A percentile compares a stretch with the other conserved stretches of the same genome.
These are phyloP conservation scores for Hypholoma sublateritium DNA, from an alignment of 768 basidiomycete species.

Conservation along the genomic window DNA sequence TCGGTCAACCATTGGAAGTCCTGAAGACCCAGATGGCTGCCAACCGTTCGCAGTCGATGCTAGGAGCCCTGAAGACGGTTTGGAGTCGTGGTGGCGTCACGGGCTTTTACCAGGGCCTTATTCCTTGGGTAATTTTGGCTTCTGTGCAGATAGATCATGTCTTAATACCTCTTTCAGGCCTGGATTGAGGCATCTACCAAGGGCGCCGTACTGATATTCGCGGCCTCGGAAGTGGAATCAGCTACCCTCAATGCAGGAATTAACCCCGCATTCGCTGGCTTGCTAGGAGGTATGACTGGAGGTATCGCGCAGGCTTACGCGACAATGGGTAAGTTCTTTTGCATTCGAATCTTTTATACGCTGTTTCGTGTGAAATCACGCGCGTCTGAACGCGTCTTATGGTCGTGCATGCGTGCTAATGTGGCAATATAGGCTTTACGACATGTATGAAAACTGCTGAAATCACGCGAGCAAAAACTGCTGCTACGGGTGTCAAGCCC, in stretches of 20 bases:
- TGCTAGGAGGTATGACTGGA: slow-evolving; percentile 96
- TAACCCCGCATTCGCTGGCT: slow-evolving; percentile 78
- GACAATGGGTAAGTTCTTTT: slow-evolving; percentile 86
- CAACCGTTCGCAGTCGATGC: slow-evolving; percentile 90
- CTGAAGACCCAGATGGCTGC: slow-evolving; percentile 99
- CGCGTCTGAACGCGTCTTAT: neutral
- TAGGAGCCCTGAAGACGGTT: slow-evolving; percentile 79
- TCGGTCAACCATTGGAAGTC: slow-evolving; percentile 97
- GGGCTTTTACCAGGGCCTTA: slow-evolving; percentile 97
- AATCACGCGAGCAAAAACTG: slow-evolving; percentile 94
- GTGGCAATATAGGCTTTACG: slow-evolving; percentile 72
- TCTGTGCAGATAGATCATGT: slow-evolving; percentile 47
- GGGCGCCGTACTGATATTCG: slow-evolving; percentile 93
- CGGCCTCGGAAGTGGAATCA: slow-evolving; percentile 92
- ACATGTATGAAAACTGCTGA: slow-evolving; percentile 99
- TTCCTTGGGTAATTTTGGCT: slow-evolving; percentile 78
- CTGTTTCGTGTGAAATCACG: neutral
- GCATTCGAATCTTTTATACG: neutral
- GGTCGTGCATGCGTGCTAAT: slow-evolving; percentile 2
- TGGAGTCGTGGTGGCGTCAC: slow-evolving; percentile 88
- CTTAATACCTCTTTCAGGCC: slow-evolving; percentile 50
- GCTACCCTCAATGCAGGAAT: slow-evolving; percentile 63
- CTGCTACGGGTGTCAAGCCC: slow-evolving; percentile 78
- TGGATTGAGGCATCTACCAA: slow-evolving; percentile 99
- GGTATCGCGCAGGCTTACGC: slow-evolving; percentile 98